Percentiles rank a stretch among this genome's conserved stretches.
phyloP scores from a whole-genome alignment of 257 asterid species.

The Nicotiana benthamiana region DNA sequence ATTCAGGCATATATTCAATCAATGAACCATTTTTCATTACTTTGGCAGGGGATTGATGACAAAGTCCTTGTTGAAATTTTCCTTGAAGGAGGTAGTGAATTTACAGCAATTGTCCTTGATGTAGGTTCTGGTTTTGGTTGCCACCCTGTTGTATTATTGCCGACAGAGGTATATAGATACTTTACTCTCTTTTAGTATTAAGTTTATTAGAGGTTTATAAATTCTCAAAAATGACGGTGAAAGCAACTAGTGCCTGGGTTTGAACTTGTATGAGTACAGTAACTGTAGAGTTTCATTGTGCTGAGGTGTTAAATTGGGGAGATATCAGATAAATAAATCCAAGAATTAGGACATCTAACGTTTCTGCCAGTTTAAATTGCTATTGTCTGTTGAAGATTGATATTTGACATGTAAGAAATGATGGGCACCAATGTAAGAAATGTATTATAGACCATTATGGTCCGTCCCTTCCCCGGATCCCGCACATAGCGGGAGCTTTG shows the following conservation, averaged over 20 bases:
- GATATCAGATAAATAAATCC: not conserved
- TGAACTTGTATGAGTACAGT: not conserved
- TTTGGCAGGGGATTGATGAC: constrained; percentile 78
- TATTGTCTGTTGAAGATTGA: not conserved
- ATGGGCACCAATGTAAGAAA: not conserved
- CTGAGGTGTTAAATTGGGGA: not conserved
- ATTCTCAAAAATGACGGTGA: not conserved
- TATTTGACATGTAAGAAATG: not conserved
- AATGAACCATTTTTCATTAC: constrained; percentile 4
- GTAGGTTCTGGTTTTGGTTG: constrained; percentile 57
- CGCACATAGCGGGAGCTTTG: no score
- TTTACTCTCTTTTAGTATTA: not conserved
- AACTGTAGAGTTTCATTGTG: not conserved
- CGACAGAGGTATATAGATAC: constrained; percentile 55
- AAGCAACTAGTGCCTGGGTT: not conserved
- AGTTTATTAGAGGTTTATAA: not conserved
- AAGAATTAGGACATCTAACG: not conserved
- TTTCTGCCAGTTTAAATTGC: not conserved
- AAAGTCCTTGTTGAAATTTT: constrained; percentile 65
- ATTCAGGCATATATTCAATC: constrained; percentile 9
- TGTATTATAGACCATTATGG: no score
- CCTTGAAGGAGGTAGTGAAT: constrained; percentile 87
- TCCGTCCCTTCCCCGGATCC: no score
- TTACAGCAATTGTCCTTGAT: constrained; percentile 79
- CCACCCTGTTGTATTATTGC: constrained; percentile 76